Evolutionary conservation across 345 rosid genomes (phyloP), one percentile per base, ranked within the genome.

Genomic region (Melaleuca quinquenervia): DNA sequence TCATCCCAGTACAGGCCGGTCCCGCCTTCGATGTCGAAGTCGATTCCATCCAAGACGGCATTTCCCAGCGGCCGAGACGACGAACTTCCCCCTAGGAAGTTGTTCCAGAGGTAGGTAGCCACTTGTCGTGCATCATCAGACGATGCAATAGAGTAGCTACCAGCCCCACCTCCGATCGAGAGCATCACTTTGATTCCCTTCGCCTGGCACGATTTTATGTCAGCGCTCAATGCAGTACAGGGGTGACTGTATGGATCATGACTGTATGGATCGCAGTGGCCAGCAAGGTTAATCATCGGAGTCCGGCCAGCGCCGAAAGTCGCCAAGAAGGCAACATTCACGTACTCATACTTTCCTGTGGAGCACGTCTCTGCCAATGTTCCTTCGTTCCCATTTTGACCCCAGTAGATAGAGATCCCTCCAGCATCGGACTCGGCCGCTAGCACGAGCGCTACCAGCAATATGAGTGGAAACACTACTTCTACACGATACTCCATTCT

Each of bases 371-470:
- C 85, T 3, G 91, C 50, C 50, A 92, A 87, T 55, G 90, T 92
- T 22, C 94, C 93, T 86, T 94, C 96, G 51, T 91, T 90, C 83
- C 94, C 94, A 51, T 90, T 92, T 86, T 93, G 96, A 52, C 95
- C 95, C 95, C 94, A 91, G 20, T 88, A 91, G 85, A 90, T 85
- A 41, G 91, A 76, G 56, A 91, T 91, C 74, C 90, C 89, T 5
- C 90, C 90, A 16, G 86, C 90, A 44, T 82, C 21, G 5, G 87
- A 84, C 80, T 82, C 50, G 27, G 45, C 60, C 11, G 80, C 84
- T 22, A 87, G 55, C 1, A 50, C 75, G 15, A 85, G 74, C 41
- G 54, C 8, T 27, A 48, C 50, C 82, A 82, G 48, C 26, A 70
- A 36, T 36, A 36, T 36, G 26, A 70, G 80, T 12, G 26, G 80